Evolutionary conservation across 1,284 basidiomycete genomes (phyloP), one percentile per base, ranked within the genome.

Genomic region (Ustilago curta): DNA sequence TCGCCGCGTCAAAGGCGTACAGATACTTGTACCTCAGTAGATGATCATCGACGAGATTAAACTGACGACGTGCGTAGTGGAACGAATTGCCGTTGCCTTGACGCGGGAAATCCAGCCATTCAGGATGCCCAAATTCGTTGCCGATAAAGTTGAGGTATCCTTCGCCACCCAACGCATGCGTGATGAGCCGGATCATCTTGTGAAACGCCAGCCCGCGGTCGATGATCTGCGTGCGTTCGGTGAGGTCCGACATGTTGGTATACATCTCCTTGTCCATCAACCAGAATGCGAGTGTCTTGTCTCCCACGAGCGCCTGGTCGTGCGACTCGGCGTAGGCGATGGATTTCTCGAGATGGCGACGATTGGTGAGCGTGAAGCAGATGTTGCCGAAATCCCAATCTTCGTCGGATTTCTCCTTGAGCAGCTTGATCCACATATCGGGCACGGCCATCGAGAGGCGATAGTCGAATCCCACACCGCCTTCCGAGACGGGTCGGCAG

Each of bases 391-490:
- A 88, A 59, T 96, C 89, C 96, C 96, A 99, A 48, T 92, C 89
- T 76, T 92, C 90, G 84, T 99, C 96, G 4, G 86, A 77, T 84
- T 90, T 91, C 86, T 99, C 96, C 86, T 99, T 99, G 77, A 98
- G 89, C 25, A 98, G 88, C 86, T 99, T 98, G 88, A 99, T 99
- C 94, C 95, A 99, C 95, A 97, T 98, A 86, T 99, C 96, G 2
- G 96, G 96, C 53, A 99, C 90, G 9, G 96, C 96, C 96, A 99
- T 99, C 25, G 94, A 94, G 49, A 99, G 87, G 21, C 96, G 91
- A 86, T 98, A 99, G 86, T 99, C 96, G 85, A 99, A 99, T 1
- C 96, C 96, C 53, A 99, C 88, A 25, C 96, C 96, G 48, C 96
- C 96, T 75, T 92, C 89, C 21, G 87, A 81, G 27, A 92, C 91